Percentiles rank a stretch among this genome's conserved stretches.
Conservation (phyloP, 139 green algal genomes). For the Chlorokybus atmophyticus region DNA sequence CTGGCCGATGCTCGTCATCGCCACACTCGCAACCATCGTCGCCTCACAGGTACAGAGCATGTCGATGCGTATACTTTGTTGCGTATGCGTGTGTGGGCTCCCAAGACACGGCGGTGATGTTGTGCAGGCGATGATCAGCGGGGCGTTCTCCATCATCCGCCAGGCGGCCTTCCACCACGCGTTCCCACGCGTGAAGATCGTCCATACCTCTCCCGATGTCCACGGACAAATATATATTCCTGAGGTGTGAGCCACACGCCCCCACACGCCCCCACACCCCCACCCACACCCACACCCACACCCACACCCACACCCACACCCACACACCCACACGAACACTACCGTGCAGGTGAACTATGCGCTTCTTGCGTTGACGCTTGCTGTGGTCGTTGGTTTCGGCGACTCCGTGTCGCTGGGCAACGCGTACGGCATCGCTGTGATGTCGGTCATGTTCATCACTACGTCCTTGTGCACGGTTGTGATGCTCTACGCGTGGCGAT, state of each 20-base stretch:
- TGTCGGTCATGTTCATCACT: neutral
- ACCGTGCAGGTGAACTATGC: neutral
- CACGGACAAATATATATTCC: neutral
- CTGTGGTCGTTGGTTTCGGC: neutral
- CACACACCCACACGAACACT: neutral
- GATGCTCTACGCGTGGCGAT: neutral
- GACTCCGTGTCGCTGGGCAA: neutral
- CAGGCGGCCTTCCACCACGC: neutral
- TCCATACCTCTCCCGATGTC: neutral
- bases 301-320: too few relatives aligned
- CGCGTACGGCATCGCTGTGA: neutral
- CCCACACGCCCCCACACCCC: neutral
- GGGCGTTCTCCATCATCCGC: neutral
- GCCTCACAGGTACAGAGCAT: neutral
- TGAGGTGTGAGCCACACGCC: neutral
- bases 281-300: too few relatives aligned
- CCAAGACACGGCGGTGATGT: too few relatives aligned
- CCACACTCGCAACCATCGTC: neutral
- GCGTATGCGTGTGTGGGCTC: too few relatives aligned
- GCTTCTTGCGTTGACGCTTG: neutral
- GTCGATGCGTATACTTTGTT: too few relatives aligned
- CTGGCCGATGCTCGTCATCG: neutral
- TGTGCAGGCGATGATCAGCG: too few relatives aligned
- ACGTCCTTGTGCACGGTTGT: neutral
- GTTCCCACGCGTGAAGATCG: neutral